Conservation (phyloP, 805 yeast species). For the Candida cerambycidarum region DNA sequence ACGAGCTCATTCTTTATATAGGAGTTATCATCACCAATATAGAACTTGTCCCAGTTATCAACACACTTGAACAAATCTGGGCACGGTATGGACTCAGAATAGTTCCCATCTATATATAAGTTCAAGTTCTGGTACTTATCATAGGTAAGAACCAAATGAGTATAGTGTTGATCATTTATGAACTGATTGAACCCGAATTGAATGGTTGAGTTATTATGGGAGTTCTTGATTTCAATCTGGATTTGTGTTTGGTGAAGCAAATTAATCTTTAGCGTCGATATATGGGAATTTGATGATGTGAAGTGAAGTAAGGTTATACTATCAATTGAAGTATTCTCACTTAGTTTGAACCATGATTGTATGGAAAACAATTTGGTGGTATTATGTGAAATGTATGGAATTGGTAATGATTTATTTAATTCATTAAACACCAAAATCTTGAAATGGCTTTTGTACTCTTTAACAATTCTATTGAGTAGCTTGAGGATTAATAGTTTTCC, state of each 20-base stretch:
- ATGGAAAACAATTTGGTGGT: slow-evolving; percentile 26
- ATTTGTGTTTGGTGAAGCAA: slow-evolving; percentile 31
- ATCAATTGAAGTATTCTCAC: slow-evolving; percentile 13
- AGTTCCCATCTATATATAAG: slow-evolving; percentile 51
- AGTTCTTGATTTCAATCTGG: slow-evolving; percentile 27
- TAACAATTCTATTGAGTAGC: slow-evolving; percentile 22
- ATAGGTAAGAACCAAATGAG: slow-evolving; percentile 37
- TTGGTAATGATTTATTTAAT: slow-evolving; percentile 17
- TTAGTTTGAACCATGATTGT: slow-evolving; percentile 42
- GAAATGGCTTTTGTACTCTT: slow-evolving; percentile 27
- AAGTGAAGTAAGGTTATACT: slow-evolving; percentile 24
- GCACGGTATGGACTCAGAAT: slow-evolving; percentile 43
- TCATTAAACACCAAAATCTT: slow-evolving; percentile 28
- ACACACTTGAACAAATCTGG: slow-evolving; percentile 29
- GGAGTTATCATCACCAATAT: slow-evolving; percentile 27
- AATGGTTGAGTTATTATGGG: slow-evolving; percentile 23
- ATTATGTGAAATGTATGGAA: slow-evolving; percentile 20
- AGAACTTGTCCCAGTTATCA: slow-evolving; percentile 35
- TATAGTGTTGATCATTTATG: slow-evolving; percentile 21
- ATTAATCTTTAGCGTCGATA: slow-evolving; percentile 27
- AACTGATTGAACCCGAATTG: slow-evolving; percentile 36
- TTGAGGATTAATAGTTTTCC: slow-evolving; percentile 20
- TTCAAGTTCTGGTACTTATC: slow-evolving; percentile 40
- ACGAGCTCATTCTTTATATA: slow-evolving; percentile 26
- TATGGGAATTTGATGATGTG: slow-evolving; percentile 23